Base-by-base conservation (phyloP, 2,329 filamentous ascomycete genomes). In the Drechmeria coniospora region DNA sequence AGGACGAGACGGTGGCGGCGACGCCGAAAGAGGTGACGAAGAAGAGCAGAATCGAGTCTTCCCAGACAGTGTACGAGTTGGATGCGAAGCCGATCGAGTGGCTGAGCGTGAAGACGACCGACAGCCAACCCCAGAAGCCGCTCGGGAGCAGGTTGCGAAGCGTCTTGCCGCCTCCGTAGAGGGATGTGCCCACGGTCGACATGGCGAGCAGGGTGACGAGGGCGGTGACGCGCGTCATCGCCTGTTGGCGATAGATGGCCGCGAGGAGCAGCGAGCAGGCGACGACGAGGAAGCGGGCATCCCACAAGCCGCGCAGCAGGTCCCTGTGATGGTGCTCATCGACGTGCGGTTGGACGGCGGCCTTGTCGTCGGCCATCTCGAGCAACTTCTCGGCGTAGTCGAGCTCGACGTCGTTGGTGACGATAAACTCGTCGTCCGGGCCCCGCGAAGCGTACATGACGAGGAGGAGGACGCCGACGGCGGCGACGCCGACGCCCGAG, bases 61-160 rank as follows among this genome's bases (percentile, higher is more conserved):
- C 90, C 86, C 90, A 98, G 39, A 98, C 93, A 0, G 87, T 95
- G 54, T 86, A 98, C 0, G 90, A 98, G 54, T 98, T 98, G 4
- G 90, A 90, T 0, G 87, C 87, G 49, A 95, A 98, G 6, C 90
- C 87, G 28, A 81, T 61, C n/a, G 84, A 92, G 45, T 93, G 82
- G 35, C 79, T 74, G n/a, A 84, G 51, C 0, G 84, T 84, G 40
- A 92, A 83, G 10, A 86, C 49, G 15, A 82, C 60, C 5, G 82
- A 76, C 33, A 92, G 59, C 75, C 81, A 87, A n/a, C 83, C 79
- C 86, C 87, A 98, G 29, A 86, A 57, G 0, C 71, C 79, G n/a
- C 55, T 69, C 0, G 84, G 86, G 8, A 83, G 41, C 20, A 81
- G 46, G 33, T 65, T 65, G 18, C 49, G 38, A 12, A 72, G 31